Base-by-base conservation (phyloP, 208 protist genomes). In the Leptomonas pyrrhocoris region DNA sequence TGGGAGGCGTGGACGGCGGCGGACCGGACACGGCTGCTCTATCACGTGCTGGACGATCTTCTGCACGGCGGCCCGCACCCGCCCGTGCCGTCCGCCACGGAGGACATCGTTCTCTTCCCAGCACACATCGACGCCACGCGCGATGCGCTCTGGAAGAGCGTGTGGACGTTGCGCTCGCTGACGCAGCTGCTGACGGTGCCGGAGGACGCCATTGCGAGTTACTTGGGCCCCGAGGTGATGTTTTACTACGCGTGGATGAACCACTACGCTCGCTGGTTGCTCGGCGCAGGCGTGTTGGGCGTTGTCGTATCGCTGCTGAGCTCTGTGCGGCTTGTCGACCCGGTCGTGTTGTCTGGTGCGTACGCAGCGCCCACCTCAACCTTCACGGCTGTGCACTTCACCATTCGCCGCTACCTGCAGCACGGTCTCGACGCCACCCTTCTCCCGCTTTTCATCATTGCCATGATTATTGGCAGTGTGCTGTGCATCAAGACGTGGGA, bases 201-300 rank as follows among this genome's bases (percentile, higher is more conserved):
- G 23, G 72, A 83, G 59, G 67, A 66, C 36, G 67, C 61, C 50
- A 68, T 83, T 51, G 64, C 66, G 3, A 40, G 36, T 18, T 94
- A 94, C 76, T 90, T 92, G 59, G 85, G 85, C 21, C 71, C 74
- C 23, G 79, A 88, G 50, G 74, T 79, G 48, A 81, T 77, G 65
- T 89, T 94, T 64, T 92, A 92, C 78, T 94, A 89, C 60, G 80
- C 86, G 25, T 94, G 85, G 82, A 90, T 94, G 85, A 88, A 87
- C 63, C 81, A 80, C 79, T 92, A 90, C 71, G 67, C 81, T 28
- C 53, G 68, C 30, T 90, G 82, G 85, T 68, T 93, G 48, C 51
- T 84, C 45, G 70, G 64, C 12, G 77, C 79, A 2, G 59, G 79
- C n/a, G 38, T 86, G 25, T 23, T 83, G 2, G 65, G 74, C 0